A percentile compares a stretch with the other conserved stretches of the same genome.
phyloP scores from a whole-genome alignment of 1,284 basidiomycete genomes.

The Naganishia albida region DNA sequence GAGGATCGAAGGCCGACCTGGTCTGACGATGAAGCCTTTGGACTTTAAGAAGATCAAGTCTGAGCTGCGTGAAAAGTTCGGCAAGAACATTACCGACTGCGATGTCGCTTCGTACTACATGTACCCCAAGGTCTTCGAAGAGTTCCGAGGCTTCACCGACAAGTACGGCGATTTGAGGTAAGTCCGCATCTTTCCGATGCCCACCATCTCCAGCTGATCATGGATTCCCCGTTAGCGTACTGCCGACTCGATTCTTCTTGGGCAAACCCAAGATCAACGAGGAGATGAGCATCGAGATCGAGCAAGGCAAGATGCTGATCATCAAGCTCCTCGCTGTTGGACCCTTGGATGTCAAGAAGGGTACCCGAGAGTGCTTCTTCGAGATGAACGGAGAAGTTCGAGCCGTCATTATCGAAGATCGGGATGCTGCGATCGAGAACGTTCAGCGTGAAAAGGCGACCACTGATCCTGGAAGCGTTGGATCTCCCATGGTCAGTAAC shows the following conservation, averaged over 20 bases:
- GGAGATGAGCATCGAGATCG: constrained; percentile 95
- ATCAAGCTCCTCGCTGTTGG: constrained; percentile 95
- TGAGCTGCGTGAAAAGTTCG: constrained; percentile 89
- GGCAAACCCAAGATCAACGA: constrained; percentile 87
- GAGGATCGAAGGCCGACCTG: constrained; percentile 90
- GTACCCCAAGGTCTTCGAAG: constrained; percentile 83
- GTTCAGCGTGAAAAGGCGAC: constrained; percentile 92
- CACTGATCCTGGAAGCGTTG: constrained; percentile 88
- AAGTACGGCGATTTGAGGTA: constrained; percentile 94
- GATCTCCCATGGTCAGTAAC: constrained; percentile 75
- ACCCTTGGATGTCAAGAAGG: constrained; percentile 84
- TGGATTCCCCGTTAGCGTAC: constrained; percentile 60
- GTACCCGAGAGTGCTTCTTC: constrained; percentile 94
- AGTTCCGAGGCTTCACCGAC: constrained; percentile 79
- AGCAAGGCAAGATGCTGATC: constrained; percentile 95
- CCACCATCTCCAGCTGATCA: neutral
- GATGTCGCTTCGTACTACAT: constrained; percentile 90
- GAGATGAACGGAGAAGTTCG: constrained; percentile 97
- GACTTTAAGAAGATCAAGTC: constrained; percentile 96
- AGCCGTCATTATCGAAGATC: constrained; percentile 91
- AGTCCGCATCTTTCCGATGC: constrained; percentile 37
- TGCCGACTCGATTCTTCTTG: constrained; percentile 97
- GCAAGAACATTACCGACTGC: constrained; percentile 85
- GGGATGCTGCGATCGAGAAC: constrained; percentile 91
- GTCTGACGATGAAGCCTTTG: constrained; percentile 78